Evolutionary conservation across 164 flowering plant genomes (phyloP).

Genomic region (Vitis rotundifolia): DNA sequence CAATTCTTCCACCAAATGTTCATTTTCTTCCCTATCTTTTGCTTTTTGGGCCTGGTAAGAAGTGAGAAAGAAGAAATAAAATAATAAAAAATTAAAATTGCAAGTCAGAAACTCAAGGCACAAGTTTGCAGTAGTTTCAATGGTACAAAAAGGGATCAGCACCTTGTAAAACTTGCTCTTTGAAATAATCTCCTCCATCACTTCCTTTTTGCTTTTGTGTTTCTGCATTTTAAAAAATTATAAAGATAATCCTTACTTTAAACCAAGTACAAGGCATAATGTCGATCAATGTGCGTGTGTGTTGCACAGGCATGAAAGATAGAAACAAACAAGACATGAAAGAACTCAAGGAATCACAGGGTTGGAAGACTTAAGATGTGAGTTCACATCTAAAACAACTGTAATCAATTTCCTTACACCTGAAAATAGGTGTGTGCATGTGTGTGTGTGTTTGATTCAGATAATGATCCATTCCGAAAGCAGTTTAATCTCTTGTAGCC

Average conservation of each 20-base stretch:
- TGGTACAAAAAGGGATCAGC: neutral
- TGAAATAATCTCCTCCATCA: conserved; percentile 76
- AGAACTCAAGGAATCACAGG: too few relatives aligned
- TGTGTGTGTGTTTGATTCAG: too few relatives aligned
- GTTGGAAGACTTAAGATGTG: too few relatives aligned
- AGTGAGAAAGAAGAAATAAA: neutral
- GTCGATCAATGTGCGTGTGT: too few relatives aligned
- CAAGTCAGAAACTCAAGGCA: neutral
- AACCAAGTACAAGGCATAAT: conserved; percentile 7
- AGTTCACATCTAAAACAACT: too few relatives aligned
- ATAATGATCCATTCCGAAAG: too few relatives aligned
- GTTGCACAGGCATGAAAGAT: too few relatives aligned
- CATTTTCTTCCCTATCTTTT: conserved; percentile 84
- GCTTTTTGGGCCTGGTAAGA: conserved; percentile 71
- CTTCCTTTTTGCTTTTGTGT: conserved; percentile 83
- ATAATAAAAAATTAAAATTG: neutral
- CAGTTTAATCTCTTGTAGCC: too few relatives aligned
- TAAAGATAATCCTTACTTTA: neutral
- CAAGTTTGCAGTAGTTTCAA: neutral
- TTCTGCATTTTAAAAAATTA: conserved; percentile 43
- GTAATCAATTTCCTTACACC: too few relatives aligned
- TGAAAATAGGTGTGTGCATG: too few relatives aligned
- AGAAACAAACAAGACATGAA: too few relatives aligned
- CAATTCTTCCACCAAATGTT: conserved; percentile 64
- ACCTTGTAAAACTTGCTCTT: conserved; percentile 91